Evolutionary conservation across 139 green algal genomes (phyloP), one percentile per base, ranked within the genome.

Genomic region (Penium margaritaceum): DNA sequence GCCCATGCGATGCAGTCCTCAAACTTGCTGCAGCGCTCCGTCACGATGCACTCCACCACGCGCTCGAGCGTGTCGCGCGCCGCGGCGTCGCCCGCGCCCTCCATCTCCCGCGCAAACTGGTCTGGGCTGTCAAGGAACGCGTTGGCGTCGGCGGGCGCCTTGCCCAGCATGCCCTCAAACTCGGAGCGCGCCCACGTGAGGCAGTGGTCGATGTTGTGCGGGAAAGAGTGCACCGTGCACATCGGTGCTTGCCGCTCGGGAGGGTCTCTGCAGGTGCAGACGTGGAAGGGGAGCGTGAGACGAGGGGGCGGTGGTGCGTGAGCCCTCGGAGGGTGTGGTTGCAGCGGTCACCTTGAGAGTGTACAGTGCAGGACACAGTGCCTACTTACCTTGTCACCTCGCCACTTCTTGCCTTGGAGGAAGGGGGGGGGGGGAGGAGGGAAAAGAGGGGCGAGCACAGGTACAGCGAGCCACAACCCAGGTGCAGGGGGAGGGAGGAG

Each of bases 151-250:
- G 81, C 71, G 2, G 88, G 89, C 6, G 81, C 75, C 77, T 95
- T 95, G 79, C 98, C 94, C 66, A 97, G 80, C 63, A 95, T 67
- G 17, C 94, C 94, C 83, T 99, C 94, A 83, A 98, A 98, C 87
- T 98, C 92, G 33, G 82, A 90, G 1, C 89, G 77, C 12, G 92
- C 92, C 86, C 90, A 97, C 9, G 92, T 96, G 24, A 89, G 67
- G 68, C 85, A 89, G 76, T 89, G 84, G 63, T 97, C 90, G 83
- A 99, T 99, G 86, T 97, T 99, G 89, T 98, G 94, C 27, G 94
- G 94, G 89, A 99, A 99, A 68, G 87, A 95, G 88, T 99, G 94
- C 61, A 99, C 70, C 0, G 94, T 99, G 86, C 94, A 99, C 94
- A 99, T 99, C 39, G 94, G 94, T 9, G 94, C 92, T 82, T 95